A percentile compares a stretch with the other conserved stretches of the same genome.
Evolutionary conservation across 768 basidiomycete genomes (phyloP).

Genomic region (Xerocomus potaroensis): DNA sequence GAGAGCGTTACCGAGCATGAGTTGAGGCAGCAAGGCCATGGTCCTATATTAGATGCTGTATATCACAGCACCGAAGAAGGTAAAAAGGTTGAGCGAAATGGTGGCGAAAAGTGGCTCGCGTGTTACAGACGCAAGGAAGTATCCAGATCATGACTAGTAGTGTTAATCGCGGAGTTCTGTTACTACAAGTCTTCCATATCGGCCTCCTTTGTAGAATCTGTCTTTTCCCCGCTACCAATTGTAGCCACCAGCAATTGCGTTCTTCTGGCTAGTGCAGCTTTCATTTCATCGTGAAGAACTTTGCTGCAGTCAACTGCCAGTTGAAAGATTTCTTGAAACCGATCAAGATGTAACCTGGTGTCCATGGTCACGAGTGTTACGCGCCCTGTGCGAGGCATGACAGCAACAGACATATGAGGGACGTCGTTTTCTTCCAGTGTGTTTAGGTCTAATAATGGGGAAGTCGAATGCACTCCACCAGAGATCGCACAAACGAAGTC

Average conservation of each 20-base stretch:
- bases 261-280: constrained; percentile 56
- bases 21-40: constrained; percentile 71
- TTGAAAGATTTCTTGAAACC: constrained; percentile 85
- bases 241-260: constrained; percentile 60
- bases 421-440: constrained; percentile 87
- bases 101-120: constrained; percentile 87
- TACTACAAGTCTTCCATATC: constrained; percentile 34
- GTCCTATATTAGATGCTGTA: constrained; percentile 76
- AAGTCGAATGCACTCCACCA: constrained; percentile 79
- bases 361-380: constrained; percentile 92
- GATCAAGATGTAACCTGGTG: constrained; percentile 86
- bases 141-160: constrained; percentile 6
- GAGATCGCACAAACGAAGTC: constrained; percentile 92
- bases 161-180: constrained; percentile 31
- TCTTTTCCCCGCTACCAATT: constrained; percentile 47
- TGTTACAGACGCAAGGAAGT: constrained; percentile 69
- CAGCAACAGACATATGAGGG: constrained; percentile 83
- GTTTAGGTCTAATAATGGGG: constrained; percentile 83
- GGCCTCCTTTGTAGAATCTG: constrained; percentile 30
- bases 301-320: constrained; percentile 74
- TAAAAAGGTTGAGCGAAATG: constrained; percentile 91
- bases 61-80: constrained; percentile 92
- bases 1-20: constrained; percentile 70
- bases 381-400: constrained; percentile 82
- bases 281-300: constrained; percentile 84